Evolutionary conservation across 495 filamentous ascomycete genomes (phyloP).

Genomic region (Aspergillus baeticus): DNA sequence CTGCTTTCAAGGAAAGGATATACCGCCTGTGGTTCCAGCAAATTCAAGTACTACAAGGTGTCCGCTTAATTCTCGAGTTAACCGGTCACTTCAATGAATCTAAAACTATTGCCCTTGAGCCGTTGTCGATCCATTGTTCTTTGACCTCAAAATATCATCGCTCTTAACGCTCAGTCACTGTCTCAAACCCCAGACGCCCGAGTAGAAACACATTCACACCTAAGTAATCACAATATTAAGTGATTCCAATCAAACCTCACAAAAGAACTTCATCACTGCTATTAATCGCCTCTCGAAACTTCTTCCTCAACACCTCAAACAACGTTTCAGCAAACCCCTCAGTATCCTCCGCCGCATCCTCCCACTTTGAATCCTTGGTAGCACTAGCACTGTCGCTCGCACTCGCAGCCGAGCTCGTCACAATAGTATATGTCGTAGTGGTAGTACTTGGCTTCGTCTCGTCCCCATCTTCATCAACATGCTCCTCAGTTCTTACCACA

Average conservation of each 20-base stretch:
- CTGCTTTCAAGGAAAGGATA: background rate
- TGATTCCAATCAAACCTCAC: background rate
- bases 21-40: too few relatives aligned
- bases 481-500: background rate
- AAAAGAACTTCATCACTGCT: constrained; percentile 36
- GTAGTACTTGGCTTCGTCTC: too few relatives aligned
- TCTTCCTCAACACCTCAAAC: constrained; percentile 17
- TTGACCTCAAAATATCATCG: background rate
- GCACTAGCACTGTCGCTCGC: too few relatives aligned
- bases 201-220: too few relatives aligned
- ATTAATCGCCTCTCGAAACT: constrained; percentile 25
- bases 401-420: background rate
- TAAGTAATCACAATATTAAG: background rate
- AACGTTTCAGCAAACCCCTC: constrained; percentile 23
- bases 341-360: constrained; percentile 20
- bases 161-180: background rate
- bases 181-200: background rate
- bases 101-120: too few relatives aligned
- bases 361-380: constrained; percentile 8
- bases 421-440: background rate
- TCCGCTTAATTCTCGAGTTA: too few relatives aligned
- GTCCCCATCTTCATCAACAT: background rate
- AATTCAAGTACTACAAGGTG: too few relatives aligned
- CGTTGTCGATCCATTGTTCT: background rate
- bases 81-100: too few relatives aligned